Conservation (phyloP, 148 eudicot species). For the Pouteria glomerata region DNA sequence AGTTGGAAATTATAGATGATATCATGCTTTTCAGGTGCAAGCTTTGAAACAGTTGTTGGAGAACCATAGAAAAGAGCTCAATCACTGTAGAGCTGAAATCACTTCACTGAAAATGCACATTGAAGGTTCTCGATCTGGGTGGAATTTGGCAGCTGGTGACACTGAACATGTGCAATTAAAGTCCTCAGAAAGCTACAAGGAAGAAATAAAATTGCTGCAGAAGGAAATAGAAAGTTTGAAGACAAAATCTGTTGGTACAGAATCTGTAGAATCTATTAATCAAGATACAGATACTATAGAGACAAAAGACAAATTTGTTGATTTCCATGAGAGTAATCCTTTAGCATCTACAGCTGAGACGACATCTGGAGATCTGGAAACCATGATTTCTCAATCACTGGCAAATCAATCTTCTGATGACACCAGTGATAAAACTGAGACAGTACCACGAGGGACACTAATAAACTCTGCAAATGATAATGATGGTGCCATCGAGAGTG, state of each 20-base stretch:
- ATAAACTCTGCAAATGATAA: slow-evolving; percentile 23
- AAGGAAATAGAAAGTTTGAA: slow-evolving; percentile 43
- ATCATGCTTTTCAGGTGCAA: slow-evolving; percentile 47
- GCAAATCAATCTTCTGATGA: slow-evolving; percentile 29
- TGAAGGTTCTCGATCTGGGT: slow-evolving; percentile 64
- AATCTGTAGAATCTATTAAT: slow-evolving; percentile 31
- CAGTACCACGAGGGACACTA: slow-evolving; percentile 25
- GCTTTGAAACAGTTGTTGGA: slow-evolving; percentile 63
- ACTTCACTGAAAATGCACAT: slow-evolving; percentile 92
- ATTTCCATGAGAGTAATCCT: slow-evolving; percentile 23
- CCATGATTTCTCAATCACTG: slow-evolving; percentile 24
- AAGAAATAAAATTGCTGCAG: slow-evolving; percentile 32
- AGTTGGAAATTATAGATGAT: slow-evolving; percentile 6
- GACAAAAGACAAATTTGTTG: slow-evolving; percentile 31
- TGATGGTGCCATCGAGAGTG: slow-evolving; percentile 27
- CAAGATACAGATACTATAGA: slow-evolving; percentile 26
- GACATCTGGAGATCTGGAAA: slow-evolving; percentile 28
- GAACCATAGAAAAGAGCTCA: slow-evolving; percentile 68
- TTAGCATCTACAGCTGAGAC: slow-evolving; percentile 22
- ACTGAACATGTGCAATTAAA: slow-evolving; percentile 30
- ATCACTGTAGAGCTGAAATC: slow-evolving; percentile 86
- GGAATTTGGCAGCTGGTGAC: slow-evolving; percentile 23
- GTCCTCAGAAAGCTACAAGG: slow-evolving; percentile 35
- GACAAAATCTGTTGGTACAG: slow-evolving; percentile 20
- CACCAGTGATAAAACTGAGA: slow-evolving; percentile 20